phyloP scores from a whole-genome alignment of 1,139 yeast species.

The Chernovozyma aurita region DNA sequence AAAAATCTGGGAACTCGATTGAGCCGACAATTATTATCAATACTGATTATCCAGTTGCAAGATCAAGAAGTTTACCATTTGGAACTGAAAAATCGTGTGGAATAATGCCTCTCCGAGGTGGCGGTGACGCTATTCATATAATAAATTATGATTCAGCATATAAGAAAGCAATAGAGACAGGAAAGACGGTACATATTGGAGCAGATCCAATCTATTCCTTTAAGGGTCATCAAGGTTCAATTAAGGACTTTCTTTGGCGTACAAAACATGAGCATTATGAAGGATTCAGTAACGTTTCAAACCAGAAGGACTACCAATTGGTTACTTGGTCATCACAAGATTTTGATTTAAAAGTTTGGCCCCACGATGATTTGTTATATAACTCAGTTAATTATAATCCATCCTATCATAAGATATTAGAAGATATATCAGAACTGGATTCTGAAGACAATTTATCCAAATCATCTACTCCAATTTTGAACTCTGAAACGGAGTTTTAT shows the following conservation, averaged over 20 bases:
- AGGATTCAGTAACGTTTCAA: slow-evolving; percentile 29
- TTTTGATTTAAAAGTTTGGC: slow-evolving; percentile 81
- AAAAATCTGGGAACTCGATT: slow-evolving; percentile 6
- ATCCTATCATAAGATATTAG: slow-evolving; percentile 26
- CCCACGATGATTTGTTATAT: slow-evolving; percentile 56
- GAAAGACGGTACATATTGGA: slow-evolving; percentile 24
- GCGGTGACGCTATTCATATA: slow-evolving; percentile 68
- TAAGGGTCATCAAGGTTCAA: slow-evolving; percentile 79
- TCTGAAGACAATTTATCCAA: slow-evolving; percentile 10
- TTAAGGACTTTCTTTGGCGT: slow-evolving; percentile 88
- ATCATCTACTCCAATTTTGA: slow-evolving; percentile 5
- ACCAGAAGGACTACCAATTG: slow-evolving; percentile 67
- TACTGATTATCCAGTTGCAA: slow-evolving; percentile 80
- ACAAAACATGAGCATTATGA: slow-evolving; percentile 41
- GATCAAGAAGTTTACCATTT: slow-evolving; percentile 86
- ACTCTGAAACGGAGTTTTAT: slow-evolving; percentile 9
- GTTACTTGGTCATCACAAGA: slow-evolving; percentile 91
- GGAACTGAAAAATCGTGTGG: slow-evolving; percentile 76
- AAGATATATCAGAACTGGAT: slow-evolving; percentile 18
- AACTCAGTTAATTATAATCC: slow-evolving; percentile 55
- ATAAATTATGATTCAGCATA: slow-evolving; percentile 52
- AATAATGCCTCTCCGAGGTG: slow-evolving; percentile 87
- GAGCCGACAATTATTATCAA: slow-evolving; percentile 56
- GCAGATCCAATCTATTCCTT: slow-evolving; percentile 54
- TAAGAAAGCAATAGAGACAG: slow-evolving; percentile 25